A percentile compares a stretch with the other conserved stretches of the same genome.
Evolutionary conservation across 345 rosid genomes (phyloP).

Genomic region (Crucihimalaya himalaica): DNA sequence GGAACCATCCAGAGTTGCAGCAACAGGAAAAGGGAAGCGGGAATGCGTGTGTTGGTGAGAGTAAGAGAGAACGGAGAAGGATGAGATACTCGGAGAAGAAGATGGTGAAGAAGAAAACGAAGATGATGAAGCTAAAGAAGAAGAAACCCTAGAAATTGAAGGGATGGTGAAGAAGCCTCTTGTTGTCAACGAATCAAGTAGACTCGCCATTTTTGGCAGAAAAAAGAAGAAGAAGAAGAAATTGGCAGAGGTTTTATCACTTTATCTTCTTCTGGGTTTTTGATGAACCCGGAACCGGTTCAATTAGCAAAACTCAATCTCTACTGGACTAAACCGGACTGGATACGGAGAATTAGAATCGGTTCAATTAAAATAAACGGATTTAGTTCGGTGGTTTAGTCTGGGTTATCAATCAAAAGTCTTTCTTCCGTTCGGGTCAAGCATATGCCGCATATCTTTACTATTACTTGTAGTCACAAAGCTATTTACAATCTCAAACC

Average conservation of each 20-base stretch:
- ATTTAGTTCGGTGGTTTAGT: not conserved
- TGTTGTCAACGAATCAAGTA: conserved; percentile 39
- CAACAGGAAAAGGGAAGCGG: conserved; percentile 34
- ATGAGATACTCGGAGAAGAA: conserved; percentile 20
- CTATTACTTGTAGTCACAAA: not conserved
- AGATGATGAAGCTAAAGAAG: conserved; percentile 22
- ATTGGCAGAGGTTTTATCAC: conserved; percentile 19
- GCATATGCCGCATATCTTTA: not conserved
- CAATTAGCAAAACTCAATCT: not conserved
- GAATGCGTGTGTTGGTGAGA: conserved; percentile 34
- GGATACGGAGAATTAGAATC: not conserved
- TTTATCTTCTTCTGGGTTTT: conserved; percentile 36
- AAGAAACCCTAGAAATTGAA: conserved; percentile 18
- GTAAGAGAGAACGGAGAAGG: conserved; percentile 35
- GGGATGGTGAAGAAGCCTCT: conserved; percentile 37
- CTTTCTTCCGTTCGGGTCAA: not conserved
- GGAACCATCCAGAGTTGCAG: conserved; percentile 12
- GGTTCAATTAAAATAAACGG: not conserved
- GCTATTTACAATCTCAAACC: conserved; percentile 24
- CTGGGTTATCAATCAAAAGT: not conserved
- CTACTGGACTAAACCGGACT: not conserved
- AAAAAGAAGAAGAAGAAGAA: conserved; percentile 9
- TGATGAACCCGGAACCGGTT: conserved; percentile 18
- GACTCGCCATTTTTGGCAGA: conserved; percentile 36
- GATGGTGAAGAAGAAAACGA: conserved; percentile 31